Conservation (phyloP, 768 basidiomycete genomes). For the Mycena capillaripes region DNA sequence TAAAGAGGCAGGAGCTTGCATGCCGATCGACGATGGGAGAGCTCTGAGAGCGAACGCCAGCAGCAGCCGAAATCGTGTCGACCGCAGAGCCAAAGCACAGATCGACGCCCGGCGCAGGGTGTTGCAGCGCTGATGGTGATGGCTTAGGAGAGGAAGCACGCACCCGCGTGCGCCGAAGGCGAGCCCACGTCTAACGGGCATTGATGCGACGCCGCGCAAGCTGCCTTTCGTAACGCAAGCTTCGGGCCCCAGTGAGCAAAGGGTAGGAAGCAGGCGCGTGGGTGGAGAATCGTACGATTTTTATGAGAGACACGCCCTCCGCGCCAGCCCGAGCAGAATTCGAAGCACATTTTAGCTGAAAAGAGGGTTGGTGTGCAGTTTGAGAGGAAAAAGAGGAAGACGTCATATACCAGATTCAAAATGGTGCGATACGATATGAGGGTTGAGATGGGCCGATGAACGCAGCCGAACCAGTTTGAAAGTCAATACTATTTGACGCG, state of each 20-base stretch:
- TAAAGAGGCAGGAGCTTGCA: slow-evolving; percentile 10
- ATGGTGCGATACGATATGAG: background rate
- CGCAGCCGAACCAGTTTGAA: background rate
- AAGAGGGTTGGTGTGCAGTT: background rate
- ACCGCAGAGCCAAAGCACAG: background rate
- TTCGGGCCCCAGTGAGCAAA: background rate
- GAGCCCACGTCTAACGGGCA: slow-evolving; percentile 13
- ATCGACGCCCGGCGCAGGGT: background rate
- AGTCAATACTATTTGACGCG: background rate
- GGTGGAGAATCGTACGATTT: slow-evolving; percentile 14
- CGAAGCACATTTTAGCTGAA: background rate
- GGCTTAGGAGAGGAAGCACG: background rate
- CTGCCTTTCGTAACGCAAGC: background rate
- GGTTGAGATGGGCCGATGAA: background rate
- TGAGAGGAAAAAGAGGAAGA: background rate
- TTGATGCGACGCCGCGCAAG: slow-evolving; percentile 15
- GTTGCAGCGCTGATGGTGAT: background rate
- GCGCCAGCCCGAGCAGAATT: slow-evolving; percentile 3
- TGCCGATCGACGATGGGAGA: slow-evolving; percentile 4
- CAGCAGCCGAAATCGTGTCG: background rate
- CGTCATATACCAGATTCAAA: background rate
- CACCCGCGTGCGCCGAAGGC: slow-evolving; percentile 13
- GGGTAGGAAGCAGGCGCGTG: background rate
- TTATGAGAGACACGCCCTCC: slow-evolving; percentile 1
- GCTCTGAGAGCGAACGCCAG: background rate